Evolutionary conservation across 169 alveolate species (phyloP), one percentile per base, ranked within the genome.

Genomic region (Besnoitia besnoiti): DNA sequence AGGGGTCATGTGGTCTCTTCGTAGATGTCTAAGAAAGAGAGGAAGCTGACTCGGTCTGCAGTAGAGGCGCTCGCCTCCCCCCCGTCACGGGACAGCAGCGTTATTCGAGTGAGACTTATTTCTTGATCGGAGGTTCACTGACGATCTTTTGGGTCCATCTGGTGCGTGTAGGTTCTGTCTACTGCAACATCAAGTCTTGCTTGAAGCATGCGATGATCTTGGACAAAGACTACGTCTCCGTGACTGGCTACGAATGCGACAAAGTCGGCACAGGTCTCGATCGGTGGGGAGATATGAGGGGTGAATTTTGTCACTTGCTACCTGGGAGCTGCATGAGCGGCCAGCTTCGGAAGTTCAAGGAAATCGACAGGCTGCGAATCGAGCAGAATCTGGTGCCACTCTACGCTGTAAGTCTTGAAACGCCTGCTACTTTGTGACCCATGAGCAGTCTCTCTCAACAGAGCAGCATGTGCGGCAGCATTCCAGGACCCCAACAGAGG

Each of bases 261-360:
- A 77, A 77, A 77, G 87, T 77, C 14, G 87, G 87, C 37, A 77
- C 87, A 4, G 49, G 44, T 37, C 87, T 77, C 37, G 87, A 77
- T 42, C 49, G 59, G 30, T 77, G 87, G 87, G 87, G 87, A 42
- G 87, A 77, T 35, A 77, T 77, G 87, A 37, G 59, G 19, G 87
- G 87, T 7, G 61, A 77, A 27, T 77, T 77, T 30, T 77, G 87
- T 55, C 0, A 44, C 30, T 27, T 77, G 87, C 37, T 77, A 42
- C 87, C 87, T 1, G 87, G 87, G 37, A 77, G 61, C 47, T 77
- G 87, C 47, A 77, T 77, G 50, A 77, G 50, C 21, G 40, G 87
- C 4, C 87, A 77, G 40, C 87, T 77, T 24, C 49, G 87, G 59
- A 77, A 77, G 35, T 77, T 77, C 87, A 77, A 77, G 87, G 87